A percentile compares a stretch with the other conserved stretches of the same genome.
Conservation (phyloP, 75 land plant species). For the Gnetum montanum region DNA sequence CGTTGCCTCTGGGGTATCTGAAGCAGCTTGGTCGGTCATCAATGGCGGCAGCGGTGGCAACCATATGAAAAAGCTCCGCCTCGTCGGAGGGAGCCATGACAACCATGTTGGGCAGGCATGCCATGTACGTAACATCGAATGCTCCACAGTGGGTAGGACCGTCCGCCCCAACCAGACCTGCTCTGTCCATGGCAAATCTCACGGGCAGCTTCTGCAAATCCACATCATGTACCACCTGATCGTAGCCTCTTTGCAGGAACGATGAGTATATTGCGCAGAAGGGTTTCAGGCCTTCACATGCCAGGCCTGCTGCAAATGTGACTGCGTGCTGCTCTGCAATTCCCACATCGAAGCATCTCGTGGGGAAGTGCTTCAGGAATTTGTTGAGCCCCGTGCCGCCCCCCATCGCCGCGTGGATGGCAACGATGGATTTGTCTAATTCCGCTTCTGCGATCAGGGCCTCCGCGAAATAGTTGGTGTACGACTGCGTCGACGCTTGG, state of each 20-base stretch:
- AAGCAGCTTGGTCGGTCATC: slow-evolving; percentile 90
- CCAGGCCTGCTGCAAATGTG: slow-evolving; percentile 92
- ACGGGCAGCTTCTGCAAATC: slow-evolving; percentile 91
- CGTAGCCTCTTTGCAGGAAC: slow-evolving; percentile 83
- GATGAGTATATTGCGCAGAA: slow-evolving; percentile 95
- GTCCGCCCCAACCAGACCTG: slow-evolving; percentile 93
- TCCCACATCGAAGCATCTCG: slow-evolving; percentile 88
- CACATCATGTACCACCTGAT: slow-evolving; percentile 95
- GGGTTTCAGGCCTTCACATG: slow-evolving; percentile 93
- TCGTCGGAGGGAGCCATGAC: slow-evolving; percentile 97
- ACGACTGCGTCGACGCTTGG: slow-evolving; percentile 56
- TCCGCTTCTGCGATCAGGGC: slow-evolving; percentile 95
- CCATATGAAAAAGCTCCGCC: slow-evolving; percentile 94
- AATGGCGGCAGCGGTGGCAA: slow-evolving; percentile 91
- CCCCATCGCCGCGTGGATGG: slow-evolving; percentile 95
- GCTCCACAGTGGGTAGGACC: slow-evolving; percentile 94
- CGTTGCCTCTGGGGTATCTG: slow-evolving; percentile 90
- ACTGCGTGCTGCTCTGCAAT: slow-evolving; percentile 96
- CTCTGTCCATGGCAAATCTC: slow-evolving; percentile 93
- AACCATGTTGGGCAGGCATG: slow-evolving; percentile 94
- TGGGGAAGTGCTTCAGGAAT: slow-evolving; percentile 74
- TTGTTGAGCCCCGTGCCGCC: slow-evolving; percentile 89
- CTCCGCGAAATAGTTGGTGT: slow-evolving; percentile 90
- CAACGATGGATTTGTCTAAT: slow-evolving; percentile 59
- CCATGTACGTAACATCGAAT: slow-evolving; percentile 92